Percentiles rank a stretch among this genome's conserved stretches.
phyloP scores from a whole-genome alignment of 306 rosid species.

The Ormosia emarginata region DNA sequence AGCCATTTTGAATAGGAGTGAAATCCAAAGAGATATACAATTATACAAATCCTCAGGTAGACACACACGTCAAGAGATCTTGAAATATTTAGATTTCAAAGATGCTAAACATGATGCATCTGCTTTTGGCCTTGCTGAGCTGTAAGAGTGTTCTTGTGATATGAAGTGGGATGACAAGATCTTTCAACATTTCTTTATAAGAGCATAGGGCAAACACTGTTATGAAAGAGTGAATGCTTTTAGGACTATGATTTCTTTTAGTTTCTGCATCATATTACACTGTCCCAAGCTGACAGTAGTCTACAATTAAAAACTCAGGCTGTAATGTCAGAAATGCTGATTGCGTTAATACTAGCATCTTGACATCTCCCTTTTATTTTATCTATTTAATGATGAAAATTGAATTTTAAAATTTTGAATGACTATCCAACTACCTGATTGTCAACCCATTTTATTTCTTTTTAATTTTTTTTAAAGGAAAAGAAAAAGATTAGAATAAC shows the following conservation, averaged over 20 bases:
- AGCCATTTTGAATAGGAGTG: background rate
- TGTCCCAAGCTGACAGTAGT: background rate
- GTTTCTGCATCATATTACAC: background rate
- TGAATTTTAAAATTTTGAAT: background rate
- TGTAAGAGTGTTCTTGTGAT: background rate
- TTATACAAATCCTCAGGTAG: background rate
- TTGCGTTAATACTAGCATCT: background rate
- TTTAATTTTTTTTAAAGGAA: background rate
- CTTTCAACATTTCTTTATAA: background rate
- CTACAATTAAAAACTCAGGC: background rate
- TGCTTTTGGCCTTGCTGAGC: background rate
- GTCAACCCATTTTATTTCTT: background rate
- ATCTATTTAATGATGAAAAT: background rate
- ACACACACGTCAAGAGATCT: background rate
- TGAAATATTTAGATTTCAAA: background rate
- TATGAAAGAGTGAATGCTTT: background rate
- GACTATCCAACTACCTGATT: background rate
- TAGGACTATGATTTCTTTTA: background rate
- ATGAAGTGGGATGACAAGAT: background rate
- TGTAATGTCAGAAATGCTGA: background rate
- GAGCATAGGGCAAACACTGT: background rate
- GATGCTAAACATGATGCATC: background rate
- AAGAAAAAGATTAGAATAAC: background rate
- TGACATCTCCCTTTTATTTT: background rate
- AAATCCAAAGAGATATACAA: background rate